A percentile compares a stretch with the other conserved stretches of the same genome.
These are phyloP conservation scores for Cordyceps cicadae DNA, from an alignment of 2,329 filamentous ascomycete species.

Conservation along the genomic window DNA sequence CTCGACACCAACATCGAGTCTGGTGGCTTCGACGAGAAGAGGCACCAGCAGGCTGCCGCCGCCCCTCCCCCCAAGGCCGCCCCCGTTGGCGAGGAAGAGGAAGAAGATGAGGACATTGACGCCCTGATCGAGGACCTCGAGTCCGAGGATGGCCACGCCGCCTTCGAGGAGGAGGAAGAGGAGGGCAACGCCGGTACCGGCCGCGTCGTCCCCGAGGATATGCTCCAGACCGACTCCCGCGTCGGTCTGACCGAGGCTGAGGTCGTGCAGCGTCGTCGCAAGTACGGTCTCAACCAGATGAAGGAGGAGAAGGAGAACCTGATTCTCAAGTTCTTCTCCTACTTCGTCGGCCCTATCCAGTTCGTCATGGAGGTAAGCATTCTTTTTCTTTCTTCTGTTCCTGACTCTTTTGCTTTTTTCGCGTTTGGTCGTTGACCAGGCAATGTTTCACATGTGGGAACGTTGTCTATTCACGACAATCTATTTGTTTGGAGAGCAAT, in stretches of 20 bases:
- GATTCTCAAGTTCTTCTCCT: slow-evolving; percentile 71
- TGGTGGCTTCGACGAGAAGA: slow-evolving; percentile 59
- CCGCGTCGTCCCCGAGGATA: slow-evolving; percentile 60
- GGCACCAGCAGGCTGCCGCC: slow-evolving; percentile 27
- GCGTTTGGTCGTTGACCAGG: neutral
- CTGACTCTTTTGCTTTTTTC: neutral
- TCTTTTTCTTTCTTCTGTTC: slow-evolving; percentile 4
- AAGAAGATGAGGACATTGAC: slow-evolving; percentile 72
- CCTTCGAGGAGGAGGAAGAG: slow-evolving; percentile 52
- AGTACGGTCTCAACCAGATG: slow-evolving; percentile 81
- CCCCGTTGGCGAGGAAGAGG: slow-evolving; percentile 57
- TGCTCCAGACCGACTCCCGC: slow-evolving; percentile 68
- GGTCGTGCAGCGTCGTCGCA: slow-evolving; percentile 55
- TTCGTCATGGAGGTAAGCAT: slow-evolving; percentile 80
- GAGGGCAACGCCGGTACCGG: slow-evolving; percentile 44
- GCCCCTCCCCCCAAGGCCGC: slow-evolving; percentile 30
- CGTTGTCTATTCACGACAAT: neutral
- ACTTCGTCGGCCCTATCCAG: slow-evolving; percentile 84
- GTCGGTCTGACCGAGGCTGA: slow-evolving; percentile 65
- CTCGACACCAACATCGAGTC: slow-evolving; percentile 58
- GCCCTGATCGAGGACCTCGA: slow-evolving; percentile 81
- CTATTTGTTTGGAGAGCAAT: neutral
- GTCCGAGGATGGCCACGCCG: slow-evolving; percentile 64
- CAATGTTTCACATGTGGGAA: slow-evolving; percentile 2
- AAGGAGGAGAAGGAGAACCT: slow-evolving; percentile 85